phyloP scores from a whole-genome alignment of 805 yeast genomes.

The Suhomyces emberorum region DNA sequence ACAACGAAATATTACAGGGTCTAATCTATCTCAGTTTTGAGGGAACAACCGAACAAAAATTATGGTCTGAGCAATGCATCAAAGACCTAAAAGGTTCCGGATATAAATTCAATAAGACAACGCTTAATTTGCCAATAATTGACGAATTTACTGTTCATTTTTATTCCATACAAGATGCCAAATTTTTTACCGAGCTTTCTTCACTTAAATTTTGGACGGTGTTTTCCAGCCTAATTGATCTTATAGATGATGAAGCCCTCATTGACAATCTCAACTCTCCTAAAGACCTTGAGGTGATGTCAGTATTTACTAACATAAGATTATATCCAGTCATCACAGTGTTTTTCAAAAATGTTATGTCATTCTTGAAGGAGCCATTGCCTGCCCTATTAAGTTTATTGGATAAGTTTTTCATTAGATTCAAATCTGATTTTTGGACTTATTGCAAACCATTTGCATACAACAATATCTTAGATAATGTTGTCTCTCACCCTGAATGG shows the following conservation, averaged over 20 bases:
- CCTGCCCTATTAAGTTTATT: constrained; percentile 57
- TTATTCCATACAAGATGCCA: constrained; percentile 51
- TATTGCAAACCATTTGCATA: constrained; percentile 51
- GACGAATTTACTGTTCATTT: constrained; percentile 58
- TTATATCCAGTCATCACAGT: constrained; percentile 38
- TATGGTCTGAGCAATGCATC: constrained; percentile 43
- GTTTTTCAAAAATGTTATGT: constrained; percentile 50
- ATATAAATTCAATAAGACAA: constrained; percentile 5
- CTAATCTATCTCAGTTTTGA: constrained; percentile 52
- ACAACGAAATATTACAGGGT: constrained; percentile 40
- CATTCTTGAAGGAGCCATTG: constrained; percentile 46
- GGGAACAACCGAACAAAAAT: constrained; percentile 44
- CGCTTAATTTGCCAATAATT: constrained; percentile 28
- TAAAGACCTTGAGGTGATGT: constrained; percentile 26
- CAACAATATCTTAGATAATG: constrained; percentile 55
- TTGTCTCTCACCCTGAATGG: constrained; percentile 54
- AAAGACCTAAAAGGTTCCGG: constrained; percentile 1
- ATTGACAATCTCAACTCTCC: constrained; percentile 25
- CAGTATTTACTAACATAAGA: constrained; percentile 26
- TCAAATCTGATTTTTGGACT: constrained; percentile 53
- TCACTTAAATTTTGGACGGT: constrained; percentile 50
- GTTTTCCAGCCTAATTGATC: constrained; percentile 32
- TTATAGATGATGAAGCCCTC: constrained; percentile 34
- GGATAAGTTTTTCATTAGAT: constrained; percentile 38
- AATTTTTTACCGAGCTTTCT: constrained; percentile 38